Evolutionary conservation across 148 eudicot species (phyloP), one percentile per base, ranked within the genome.

Genomic region (Dysphania ambrosioides): DNA sequence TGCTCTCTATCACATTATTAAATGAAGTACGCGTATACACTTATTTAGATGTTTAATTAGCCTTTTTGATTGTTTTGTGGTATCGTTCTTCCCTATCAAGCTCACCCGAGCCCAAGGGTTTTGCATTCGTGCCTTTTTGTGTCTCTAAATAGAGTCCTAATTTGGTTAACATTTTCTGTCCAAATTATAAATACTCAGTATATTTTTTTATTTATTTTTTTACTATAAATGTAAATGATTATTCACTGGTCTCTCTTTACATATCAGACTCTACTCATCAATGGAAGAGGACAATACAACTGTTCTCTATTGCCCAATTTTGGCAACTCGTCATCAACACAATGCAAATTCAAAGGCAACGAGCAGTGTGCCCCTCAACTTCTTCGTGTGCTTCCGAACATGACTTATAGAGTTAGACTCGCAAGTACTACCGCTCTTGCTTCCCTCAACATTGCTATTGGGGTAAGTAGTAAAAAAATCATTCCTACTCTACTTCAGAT

Each of bases 231-330:
- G 7, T 44, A 12, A 11, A 15, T 13, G 21, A 53, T 53, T n/a
- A 2, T 47, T 35, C 27, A 23, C 30, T 8, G 16, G 18, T 55
- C 8, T 60, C 4, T 38, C n/a, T n/a, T 51, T 10, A 8, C 0
- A 21, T 69, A 16, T 0, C 77, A 93, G 98, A 84, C 80, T n/a
- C 64, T 93, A 83, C 66, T 93, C 74, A 79, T 93, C 2, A 93
- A 93, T 55, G 98, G 97, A 16, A 88, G 94, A 85, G 98, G 98
- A 11, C 96, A 91, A 59, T 91, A 64, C 78, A 90, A 88, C 72
- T 93, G 93, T 77, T 89, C 98, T 0, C 49, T 93, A 30, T 86
- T 87, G 8, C 89, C 97, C 38, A 79, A 79, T 2, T 83, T 75
- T 55, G 82, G 73, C 47, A 89, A 85, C 53, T 72, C 90, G 1